These are phyloP conservation scores for Rosa chinensis DNA, from an alignment of 306 rosid genomes.

Conservation along the genomic window DNA sequence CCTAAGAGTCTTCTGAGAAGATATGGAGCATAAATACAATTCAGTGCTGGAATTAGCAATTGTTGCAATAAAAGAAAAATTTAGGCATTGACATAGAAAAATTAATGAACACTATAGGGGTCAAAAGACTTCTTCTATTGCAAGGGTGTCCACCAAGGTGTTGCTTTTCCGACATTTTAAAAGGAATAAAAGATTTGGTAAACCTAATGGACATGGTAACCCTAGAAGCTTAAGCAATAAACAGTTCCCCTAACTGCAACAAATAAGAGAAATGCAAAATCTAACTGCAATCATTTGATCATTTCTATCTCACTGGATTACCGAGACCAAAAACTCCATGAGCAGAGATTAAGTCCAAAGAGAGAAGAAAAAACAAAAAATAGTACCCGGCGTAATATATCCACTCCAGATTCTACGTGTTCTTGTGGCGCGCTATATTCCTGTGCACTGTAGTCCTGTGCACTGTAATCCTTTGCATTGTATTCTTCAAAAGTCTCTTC, in stretches of 20 bases:
- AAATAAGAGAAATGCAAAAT: background rate
- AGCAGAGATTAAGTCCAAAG: background rate
- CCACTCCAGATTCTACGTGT: slow-evolving; percentile 68
- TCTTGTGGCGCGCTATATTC: slow-evolving; percentile 56
- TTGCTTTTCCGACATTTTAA: background rate
- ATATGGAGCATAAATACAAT: background rate
- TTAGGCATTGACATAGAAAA: background rate
- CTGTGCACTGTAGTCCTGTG: slow-evolving; percentile 48
- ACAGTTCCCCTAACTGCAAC: background rate
- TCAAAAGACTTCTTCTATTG: background rate
- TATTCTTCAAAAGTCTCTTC: slow-evolving; percentile 70
- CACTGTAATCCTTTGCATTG: slow-evolving; percentile 33
- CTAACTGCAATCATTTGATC: background rate
- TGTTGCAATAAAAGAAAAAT: background rate
- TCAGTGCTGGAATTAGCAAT: background rate
- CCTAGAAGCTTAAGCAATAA: slow-evolving; percentile 16
- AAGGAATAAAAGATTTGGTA: background rate
- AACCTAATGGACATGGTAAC: slow-evolving; percentile 6
- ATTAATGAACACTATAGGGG: background rate
- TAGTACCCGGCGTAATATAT: slow-evolving; percentile 88
- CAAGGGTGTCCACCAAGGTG: background rate
- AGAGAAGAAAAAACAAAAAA: background rate
- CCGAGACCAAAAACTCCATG: slow-evolving; percentile 3
- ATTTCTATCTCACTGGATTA: background rate
- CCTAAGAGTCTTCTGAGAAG: background rate